Conservation (phyloP, 805 yeast genomes). For the Debaryomyces castellii region DNA sequence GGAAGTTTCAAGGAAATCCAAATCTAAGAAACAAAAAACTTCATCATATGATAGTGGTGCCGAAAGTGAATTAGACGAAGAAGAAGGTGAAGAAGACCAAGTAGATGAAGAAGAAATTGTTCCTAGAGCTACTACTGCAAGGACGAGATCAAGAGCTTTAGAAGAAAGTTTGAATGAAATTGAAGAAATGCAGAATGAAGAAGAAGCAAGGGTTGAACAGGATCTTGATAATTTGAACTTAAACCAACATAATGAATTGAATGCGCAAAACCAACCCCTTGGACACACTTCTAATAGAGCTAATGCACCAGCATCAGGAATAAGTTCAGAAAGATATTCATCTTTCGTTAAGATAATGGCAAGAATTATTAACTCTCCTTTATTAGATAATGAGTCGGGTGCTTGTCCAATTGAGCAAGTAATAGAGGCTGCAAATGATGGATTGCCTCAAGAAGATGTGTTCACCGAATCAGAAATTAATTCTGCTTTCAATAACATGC, state of each 20-base stretch:
- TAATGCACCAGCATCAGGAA: constrained; percentile 17
- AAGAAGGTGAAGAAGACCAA: constrained; percentile 30
- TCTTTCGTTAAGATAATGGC: constrained; percentile 31
- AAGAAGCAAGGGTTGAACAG: constrained; percentile 18
- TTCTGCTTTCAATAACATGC: constrained; percentile 33
- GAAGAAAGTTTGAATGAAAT: constrained; percentile 4
- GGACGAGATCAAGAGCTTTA: constrained; percentile 15
- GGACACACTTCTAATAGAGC: constrained; percentile 17
- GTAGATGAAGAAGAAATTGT: constrained; percentile 15
- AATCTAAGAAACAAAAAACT: constrained; percentile 28
- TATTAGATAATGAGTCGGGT: constrained; percentile 31
- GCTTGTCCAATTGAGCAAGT: constrained; percentile 34
- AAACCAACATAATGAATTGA: constrained; percentile 13
- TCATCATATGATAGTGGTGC: constrained; percentile 21
- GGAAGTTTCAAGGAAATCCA: constrained; percentile 52
- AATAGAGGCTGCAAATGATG: constrained; percentile 31
- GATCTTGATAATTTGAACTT: constrained; percentile 30
- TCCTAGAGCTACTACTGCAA: constrained; percentile 16
- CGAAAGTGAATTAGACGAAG: constrained; percentile 32
- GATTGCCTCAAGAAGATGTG: constrained; percentile 39
- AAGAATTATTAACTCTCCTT: constrained; percentile 27
- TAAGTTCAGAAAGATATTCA: constrained; percentile 33
- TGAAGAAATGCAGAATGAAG: constrained; percentile 5
- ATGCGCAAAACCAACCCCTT: constrained; percentile 21
- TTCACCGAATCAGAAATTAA: constrained; percentile 29